A percentile compares a stretch with the other conserved stretches of the same genome.
Evolutionary conservation across 2,329 filamentous ascomycete species (phyloP).

Genomic region (Ambrosiella beaveri): DNA sequence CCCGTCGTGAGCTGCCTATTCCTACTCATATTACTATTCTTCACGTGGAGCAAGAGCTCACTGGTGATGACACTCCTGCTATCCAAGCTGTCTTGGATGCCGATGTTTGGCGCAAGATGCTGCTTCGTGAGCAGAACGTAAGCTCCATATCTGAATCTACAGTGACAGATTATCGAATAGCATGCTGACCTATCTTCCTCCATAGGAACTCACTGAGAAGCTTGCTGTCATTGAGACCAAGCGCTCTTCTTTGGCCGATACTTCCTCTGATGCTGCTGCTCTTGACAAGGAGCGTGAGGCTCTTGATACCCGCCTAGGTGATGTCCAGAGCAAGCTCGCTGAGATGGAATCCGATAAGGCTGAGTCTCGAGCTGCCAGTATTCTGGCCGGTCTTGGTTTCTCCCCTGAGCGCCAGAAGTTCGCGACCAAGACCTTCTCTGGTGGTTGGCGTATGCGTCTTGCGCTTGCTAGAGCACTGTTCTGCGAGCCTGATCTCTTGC

Average conservation of each 20-base stretch:
- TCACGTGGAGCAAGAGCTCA: constrained; percentile 96
- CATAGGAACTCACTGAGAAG: constrained; percentile 56
- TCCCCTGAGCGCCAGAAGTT: constrained; percentile 81
- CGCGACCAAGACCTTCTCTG: constrained; percentile 93
- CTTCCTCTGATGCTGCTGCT: constrained; percentile 69
- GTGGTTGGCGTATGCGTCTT: constrained; percentile 98
- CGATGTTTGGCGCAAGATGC: constrained; percentile 94
- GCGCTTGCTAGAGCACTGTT: constrained; percentile 89
- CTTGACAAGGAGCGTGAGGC: constrained; percentile 79
- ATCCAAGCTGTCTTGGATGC: constrained; percentile 91
- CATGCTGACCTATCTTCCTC: background rate
- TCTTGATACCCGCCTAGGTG: constrained; percentile 74
- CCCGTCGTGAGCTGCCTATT: constrained; percentile 82
- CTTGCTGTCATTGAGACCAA: constrained; percentile 63
- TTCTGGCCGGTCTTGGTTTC: constrained; percentile 92
- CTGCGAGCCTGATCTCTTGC: constrained; percentile 86
- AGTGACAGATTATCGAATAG: background rate
- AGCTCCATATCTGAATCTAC: constrained; percentile 18
- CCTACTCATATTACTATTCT: constrained; percentile 97
- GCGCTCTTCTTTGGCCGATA: constrained; percentile 69
- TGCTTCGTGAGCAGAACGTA: constrained; percentile 74
- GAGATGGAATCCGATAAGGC: constrained; percentile 99
- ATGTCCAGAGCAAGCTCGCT: constrained; percentile 77
- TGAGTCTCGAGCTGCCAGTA: constrained; percentile 85
- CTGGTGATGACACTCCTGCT: constrained; percentile 85